These are phyloP conservation scores for Typha latifolia DNA, from an alignment of 176 grass and related monocot species.

Conservation along the genomic window DNA sequence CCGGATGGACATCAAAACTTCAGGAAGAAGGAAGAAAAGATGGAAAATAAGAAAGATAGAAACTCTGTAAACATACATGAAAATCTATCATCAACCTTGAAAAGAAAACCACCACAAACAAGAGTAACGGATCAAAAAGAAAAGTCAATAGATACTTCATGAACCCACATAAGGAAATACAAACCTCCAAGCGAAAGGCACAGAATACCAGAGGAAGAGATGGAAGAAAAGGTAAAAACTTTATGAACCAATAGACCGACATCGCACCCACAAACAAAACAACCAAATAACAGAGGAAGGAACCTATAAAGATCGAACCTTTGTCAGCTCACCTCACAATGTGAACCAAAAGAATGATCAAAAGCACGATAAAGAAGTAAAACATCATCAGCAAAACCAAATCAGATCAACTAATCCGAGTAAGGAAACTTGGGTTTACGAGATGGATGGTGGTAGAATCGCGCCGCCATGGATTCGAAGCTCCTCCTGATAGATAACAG, in stretches of 20 bases:
- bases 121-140: neutral
- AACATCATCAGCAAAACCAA: neutral
- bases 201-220: neutral
- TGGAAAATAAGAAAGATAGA: neutral
- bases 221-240: neutral
- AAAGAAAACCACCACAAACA: constrained; percentile 18
- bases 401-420: neutral
- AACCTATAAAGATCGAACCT: constrained; percentile 21
- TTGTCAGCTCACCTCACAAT: neutral
- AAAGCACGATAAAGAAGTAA: neutral
- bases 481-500: constrained; percentile 57
- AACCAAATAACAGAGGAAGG: constrained; percentile 8
- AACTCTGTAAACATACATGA: neutral
- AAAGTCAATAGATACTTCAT: neutral
- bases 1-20: neutral
- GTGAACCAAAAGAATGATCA: neutral
- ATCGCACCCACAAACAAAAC: constrained; percentile 1
- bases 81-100: neutral
- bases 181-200: neutral
- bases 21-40: neutral
- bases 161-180: neutral
- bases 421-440: constrained; percentile 21
- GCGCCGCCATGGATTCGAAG: constrained; percentile 46
- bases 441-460: constrained; percentile 44
- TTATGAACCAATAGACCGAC: neutral